Conservation (phyloP, 2,329 filamentous ascomycete genomes). For the Stenocarpella maydis region DNA sequence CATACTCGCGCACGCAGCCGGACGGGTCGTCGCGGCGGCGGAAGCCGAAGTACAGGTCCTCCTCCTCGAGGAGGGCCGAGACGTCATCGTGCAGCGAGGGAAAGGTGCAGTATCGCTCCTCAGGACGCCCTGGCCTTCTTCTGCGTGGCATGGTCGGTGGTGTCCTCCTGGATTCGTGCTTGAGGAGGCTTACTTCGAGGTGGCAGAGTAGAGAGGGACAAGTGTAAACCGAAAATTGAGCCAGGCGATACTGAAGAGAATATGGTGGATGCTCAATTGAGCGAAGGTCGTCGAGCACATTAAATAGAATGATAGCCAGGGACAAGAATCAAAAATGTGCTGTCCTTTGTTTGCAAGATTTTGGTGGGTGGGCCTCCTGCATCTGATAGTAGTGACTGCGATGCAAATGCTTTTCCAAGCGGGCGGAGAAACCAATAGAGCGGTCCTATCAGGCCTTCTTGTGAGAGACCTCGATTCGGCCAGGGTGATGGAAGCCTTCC, state of each 20-base stretch:
- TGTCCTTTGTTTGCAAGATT: no score
- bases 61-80: neutral
- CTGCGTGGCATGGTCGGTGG: neutral
- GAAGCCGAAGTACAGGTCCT: slow-evolving; percentile 21
- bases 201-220: neutral
- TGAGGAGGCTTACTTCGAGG: no score
- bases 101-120: neutral
- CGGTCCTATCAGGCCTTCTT: neutral
- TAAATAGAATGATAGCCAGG: no score
- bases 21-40: neutral
- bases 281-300: no score
- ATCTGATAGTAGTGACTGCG: no score
- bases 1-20: slow-evolving; percentile 11
- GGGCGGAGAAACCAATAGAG: neutral
- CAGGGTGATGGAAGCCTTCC: neutral
- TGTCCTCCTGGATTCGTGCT: no score
- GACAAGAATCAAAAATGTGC: no score
- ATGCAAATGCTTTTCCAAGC: neutral
- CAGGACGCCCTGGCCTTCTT: neutral
- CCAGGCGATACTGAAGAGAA: no score
- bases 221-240: neutral
- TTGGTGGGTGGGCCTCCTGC: no score
- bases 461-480: neutral
- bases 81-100: neutral
- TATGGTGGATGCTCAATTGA: no score